Evolutionary conservation across 441 rosid genomes (phyloP).

Genomic region (Erodium texanum): DNA sequence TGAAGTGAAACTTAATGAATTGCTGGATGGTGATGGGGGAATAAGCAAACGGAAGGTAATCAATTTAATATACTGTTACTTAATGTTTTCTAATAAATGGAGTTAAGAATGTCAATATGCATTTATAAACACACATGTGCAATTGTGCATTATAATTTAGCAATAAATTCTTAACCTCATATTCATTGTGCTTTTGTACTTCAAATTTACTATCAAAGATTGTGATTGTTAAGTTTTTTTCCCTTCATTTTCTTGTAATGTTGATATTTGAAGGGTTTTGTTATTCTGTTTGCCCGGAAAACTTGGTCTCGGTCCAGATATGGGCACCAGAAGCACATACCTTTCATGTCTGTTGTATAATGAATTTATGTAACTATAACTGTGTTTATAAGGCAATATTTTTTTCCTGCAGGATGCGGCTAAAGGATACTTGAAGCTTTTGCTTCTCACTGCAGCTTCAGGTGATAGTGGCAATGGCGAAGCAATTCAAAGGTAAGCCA

Average conservation of each 20-base stretch:
- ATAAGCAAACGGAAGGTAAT: constrained; percentile 90
- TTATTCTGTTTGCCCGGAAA: neutral
- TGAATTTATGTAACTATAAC: neutral
- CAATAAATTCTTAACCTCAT: neutral
- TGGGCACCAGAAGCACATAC: constrained; percentile 2
- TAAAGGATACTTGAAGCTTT: constrained; percentile 88
- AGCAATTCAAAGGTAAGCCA: constrained; percentile 77
- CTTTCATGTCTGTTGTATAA: constrained; percentile 1
- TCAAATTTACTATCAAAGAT: neutral
- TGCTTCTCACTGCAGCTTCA: constrained; percentile 93
- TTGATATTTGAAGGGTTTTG: neutral
- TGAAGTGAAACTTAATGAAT: constrained; percentile 89
- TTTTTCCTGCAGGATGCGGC: constrained; percentile 63
- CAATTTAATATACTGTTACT: constrained; percentile 4
- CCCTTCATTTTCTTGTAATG: neutral
- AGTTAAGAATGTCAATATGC: constrained; percentile 1
- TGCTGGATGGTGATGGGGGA: constrained; percentile 91
- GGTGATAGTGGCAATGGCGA: constrained; percentile 68
- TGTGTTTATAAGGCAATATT: constrained; percentile 4
- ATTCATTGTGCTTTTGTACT: neutral
- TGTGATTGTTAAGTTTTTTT: neutral
- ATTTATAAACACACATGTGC: no score
- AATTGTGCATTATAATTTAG: neutral
- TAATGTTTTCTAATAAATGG: neutral
- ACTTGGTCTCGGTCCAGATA: neutral